phyloP scores from a whole-genome alignment of 352 stramenopile genomes.

The Pythium sp. region DNA sequence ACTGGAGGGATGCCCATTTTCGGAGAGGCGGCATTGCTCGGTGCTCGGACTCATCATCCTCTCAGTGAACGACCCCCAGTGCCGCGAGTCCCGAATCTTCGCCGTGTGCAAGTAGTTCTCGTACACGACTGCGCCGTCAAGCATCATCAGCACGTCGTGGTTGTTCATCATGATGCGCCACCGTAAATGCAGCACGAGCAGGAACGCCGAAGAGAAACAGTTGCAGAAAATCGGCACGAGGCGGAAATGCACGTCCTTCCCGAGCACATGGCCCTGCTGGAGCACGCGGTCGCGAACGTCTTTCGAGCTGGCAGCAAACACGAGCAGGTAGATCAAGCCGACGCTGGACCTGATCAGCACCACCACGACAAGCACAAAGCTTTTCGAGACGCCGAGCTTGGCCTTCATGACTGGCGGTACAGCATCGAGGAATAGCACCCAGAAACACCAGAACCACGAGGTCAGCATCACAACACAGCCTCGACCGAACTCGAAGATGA shows the following conservation, averaged over 20 bases:
- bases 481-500: conserved; percentile 18
- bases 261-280: background rate
- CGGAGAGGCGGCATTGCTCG: background rate
- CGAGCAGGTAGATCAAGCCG: background rate
- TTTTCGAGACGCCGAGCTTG: conserved; percentile 6
- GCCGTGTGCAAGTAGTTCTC: conserved; percentile 10
- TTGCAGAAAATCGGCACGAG: conserved; percentile 26
- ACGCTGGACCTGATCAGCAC: background rate
- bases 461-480: background rate
- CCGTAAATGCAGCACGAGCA: conserved; percentile 22
- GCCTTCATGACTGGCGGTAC: conserved; percentile 17
- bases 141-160: conserved; percentile 21
- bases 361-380: conserved; percentile 7
- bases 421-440: conserved; percentile 21
- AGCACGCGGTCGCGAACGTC: conserved; percentile 19
- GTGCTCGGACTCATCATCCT: background rate
- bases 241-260: conserved; percentile 11
- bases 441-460: conserved; percentile 23
- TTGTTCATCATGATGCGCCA: conserved; percentile 14
- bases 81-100: background rate
- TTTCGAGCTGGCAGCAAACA: background rate
- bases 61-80: background rate
- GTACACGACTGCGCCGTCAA: conserved; percentile 24
- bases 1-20: background rate
- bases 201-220: conserved; percentile 12